Evolutionary conservation across 2,329 filamentous ascomycete species (phyloP), one percentile per base, ranked within the genome.

Genomic region (Kalaharituber pfeilii): DNA sequence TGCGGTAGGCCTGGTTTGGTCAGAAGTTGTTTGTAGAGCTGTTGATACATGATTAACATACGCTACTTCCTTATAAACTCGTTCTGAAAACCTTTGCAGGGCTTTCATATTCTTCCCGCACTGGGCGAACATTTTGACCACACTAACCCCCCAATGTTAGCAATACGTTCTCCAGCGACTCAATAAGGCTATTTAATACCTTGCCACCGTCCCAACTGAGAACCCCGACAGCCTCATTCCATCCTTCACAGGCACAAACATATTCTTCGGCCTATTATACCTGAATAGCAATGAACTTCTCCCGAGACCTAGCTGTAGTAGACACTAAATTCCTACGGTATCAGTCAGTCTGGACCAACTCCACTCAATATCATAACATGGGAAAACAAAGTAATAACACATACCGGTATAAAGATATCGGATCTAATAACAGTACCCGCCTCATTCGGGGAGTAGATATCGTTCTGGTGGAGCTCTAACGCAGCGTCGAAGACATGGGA

Each of bases 241-340:
- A 3, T 67, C 62, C 30, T 75, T 64, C 3, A 66, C 66, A 36
- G 67, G 69, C 36, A 68, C 66, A 61, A 88, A 86, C 0, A 68
- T 69, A 24, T 67, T 68, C 26, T 71, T 71, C 2, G 70, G 69
- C 1, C 71, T 65, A 51, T 80, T 70, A 72, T 78, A 86, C 0
- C 67, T 64, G 65, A 86, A 91, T 29, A 91, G 74, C 1, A 82
- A 72, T 0, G 84, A 88, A 36, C 79, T 80, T 49, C 83, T 74
- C 0, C 84, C 85, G 5, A 87, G 73, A 0, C 79, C 77, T 1
- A 89, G 70, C 11, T 79, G 75, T 57, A 82, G 71, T 0, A 89
- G 69, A 9, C 79, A 81, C 18, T 67, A 47, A 36, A 36, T 9
- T 13, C 22, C 63, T 36, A 70, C 18, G 25, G n/a, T 22, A 47